Percentiles rank a stretch among this genome's conserved stretches.
These are phyloP conservation scores for Pleurotus citrinopileatus DNA, from an alignment of 768 basidiomycete genomes.

Conservation along the genomic window DNA sequence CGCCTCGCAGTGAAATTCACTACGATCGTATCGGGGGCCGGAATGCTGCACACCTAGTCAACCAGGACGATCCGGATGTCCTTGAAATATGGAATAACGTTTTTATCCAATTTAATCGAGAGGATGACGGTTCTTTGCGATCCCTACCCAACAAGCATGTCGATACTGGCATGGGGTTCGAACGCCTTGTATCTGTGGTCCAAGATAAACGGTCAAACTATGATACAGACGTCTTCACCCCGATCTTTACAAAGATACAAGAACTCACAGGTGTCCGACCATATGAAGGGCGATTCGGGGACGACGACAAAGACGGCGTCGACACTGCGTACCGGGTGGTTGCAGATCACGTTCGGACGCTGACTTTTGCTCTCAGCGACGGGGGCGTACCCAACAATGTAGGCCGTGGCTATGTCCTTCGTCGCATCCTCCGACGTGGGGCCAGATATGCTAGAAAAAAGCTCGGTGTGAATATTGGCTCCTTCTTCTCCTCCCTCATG, in stretches of 20 bases:
- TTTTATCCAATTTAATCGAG: conserved; percentile 98
- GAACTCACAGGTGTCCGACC: conserved; percentile 85
- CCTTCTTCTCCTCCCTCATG: conserved; percentile 91
- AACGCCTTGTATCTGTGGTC: conserved; percentile 91
- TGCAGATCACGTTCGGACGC: conserved; percentile 93
- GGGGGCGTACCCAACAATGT: conserved; percentile 96
- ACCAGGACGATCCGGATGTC: conserved; percentile 94
- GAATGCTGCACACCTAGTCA: conserved; percentile 90
- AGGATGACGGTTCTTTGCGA: conserved; percentile 79
- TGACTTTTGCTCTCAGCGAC: conserved; percentile 94
- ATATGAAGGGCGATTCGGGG: conserved; percentile 89
- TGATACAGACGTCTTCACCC: conserved; percentile 93
- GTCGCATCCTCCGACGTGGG: conserved; percentile 89
- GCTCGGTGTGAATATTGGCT: conserved; percentile 86
- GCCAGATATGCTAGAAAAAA: conserved; percentile 97
- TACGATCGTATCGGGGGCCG: conserved; percentile 98
- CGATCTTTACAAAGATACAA: conserved; percentile 85
- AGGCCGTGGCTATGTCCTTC: conserved; percentile 94
- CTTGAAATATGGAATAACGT: conserved; percentile 99
- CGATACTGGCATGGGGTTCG: conserved; percentile 99
- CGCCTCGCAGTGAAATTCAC: conserved; percentile 77
- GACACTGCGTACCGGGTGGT: conserved; percentile 98
- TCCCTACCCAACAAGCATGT: conserved; percentile 90
- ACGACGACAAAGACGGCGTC: conserved; percentile 92
- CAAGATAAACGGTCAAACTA: conserved; percentile 95